These are phyloP conservation scores for Citrus sinensis DNA, from an alignment of 345 rosid species.

Conservation along the genomic window DNA sequence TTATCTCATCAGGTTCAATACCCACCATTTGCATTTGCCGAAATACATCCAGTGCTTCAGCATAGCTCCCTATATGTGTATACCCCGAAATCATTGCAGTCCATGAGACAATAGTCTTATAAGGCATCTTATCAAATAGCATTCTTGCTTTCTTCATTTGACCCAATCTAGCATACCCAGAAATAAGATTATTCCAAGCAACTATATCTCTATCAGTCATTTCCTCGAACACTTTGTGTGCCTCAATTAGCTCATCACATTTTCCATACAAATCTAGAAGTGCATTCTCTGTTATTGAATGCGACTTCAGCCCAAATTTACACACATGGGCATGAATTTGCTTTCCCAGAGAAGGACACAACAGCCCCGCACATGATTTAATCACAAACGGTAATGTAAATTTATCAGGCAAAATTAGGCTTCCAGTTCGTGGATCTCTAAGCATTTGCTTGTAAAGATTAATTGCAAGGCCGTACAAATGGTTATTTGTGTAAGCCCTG, in stretches of 20 bases:
- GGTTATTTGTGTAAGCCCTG: conserved; percentile 42
- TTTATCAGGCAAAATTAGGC: conserved; percentile 34
- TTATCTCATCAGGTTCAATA: conserved; percentile 49
- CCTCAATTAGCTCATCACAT: conserved; percentile 33
- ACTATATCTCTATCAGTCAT: conserved; percentile 50
- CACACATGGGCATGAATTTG: conserved; percentile 45
- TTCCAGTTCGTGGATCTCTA: not conserved
- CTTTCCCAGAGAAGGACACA: conserved; percentile 24
- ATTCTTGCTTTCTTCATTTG: conserved; percentile 41
- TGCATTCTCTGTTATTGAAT: conserved; percentile 42
- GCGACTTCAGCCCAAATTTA: conserved; percentile 39
- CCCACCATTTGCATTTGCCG: conserved; percentile 36
- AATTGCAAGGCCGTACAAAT: conserved; percentile 24
- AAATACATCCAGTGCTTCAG: conserved; percentile 45
- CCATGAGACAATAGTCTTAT: conserved; percentile 56
- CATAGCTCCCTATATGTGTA: conserved; percentile 27
- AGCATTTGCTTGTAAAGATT: conserved; percentile 38
- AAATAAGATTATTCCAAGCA: conserved; percentile 55
- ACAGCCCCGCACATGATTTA: conserved; percentile 45
- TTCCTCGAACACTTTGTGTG: conserved; percentile 51
- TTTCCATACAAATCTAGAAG: conserved; percentile 45
- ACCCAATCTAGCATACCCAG: conserved; percentile 56
- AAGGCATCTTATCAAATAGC: conserved; percentile 38
- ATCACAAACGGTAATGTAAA: conserved; percentile 58
- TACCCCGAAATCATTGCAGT: conserved; percentile 60